These are phyloP conservation scores for Suillus placidus DNA, from an alignment of 768 basidiomycete species.

Conservation along the genomic window DNA sequence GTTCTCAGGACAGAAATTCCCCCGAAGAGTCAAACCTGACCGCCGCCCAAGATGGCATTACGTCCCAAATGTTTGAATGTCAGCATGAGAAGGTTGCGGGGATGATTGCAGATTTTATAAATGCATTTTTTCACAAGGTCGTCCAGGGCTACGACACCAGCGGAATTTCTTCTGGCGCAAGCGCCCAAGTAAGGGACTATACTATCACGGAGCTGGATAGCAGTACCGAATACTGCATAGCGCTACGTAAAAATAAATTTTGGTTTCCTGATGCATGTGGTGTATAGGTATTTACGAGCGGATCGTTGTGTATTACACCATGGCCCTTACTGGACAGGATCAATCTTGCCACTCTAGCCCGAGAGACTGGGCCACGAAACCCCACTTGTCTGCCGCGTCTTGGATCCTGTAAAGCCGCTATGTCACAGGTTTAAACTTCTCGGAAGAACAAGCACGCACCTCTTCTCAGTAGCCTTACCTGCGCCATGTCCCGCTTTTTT, in stretches of 20 bases:
- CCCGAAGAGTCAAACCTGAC: constrained; percentile 13
- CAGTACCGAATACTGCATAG: not conserved
- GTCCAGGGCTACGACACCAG: not conserved
- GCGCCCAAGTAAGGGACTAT: not conserved
- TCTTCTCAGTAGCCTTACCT: constrained; percentile 75
- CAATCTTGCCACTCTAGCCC: constrained; percentile 45
- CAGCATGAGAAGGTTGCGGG: constrained; percentile 1
- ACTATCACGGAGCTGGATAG: not conserved
- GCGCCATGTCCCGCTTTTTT: constrained; percentile 82
- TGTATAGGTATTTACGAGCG: not conserved
- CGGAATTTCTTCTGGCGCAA: not conserved
- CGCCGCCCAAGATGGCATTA: not conserved
- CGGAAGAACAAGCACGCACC: constrained; percentile 37
- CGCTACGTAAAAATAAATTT: not conserved
- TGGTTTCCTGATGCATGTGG: not conserved
- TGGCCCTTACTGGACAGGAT: constrained; percentile 10
- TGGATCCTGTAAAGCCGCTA: constrained; percentile 53
- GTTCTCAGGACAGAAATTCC: constrained; percentile 82
- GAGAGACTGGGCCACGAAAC: constrained; percentile 70
- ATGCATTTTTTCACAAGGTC: not conserved
- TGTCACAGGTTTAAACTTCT: constrained; percentile 9
- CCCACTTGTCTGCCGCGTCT: constrained; percentile 77
- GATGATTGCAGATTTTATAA: not conserved
- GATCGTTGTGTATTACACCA: not conserved
- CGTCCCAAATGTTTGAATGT: constrained; percentile 2